Conservation (phyloP, 2,329 filamentous ascomycete species). For the Cordyceps fumosorosea region DNA sequence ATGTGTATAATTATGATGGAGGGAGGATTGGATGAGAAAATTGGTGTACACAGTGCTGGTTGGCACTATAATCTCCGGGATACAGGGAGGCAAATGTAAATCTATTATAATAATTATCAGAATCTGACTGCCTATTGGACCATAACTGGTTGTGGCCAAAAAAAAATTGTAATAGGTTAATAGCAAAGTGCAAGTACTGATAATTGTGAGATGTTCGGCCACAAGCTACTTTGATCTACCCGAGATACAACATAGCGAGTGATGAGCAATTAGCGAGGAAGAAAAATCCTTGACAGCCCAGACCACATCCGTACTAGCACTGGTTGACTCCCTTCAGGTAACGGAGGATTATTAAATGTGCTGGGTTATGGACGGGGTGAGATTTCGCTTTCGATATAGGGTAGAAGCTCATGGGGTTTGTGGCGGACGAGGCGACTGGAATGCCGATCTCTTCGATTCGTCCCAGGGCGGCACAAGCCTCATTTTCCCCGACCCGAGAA, state of each 20-base stretch:
- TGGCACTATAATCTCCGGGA: not conserved
- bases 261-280: too few species aligned
- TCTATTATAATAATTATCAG: not conserved
- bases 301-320: too few species aligned
- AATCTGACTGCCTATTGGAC: too few species aligned
- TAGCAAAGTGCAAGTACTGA: too few species aligned
- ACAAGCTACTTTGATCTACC: too few species aligned
- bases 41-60: not conserved
- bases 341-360: not conserved
- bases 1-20: not conserved
- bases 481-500: not conserved
- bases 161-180: too few species aligned
- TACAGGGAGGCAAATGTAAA: not conserved
- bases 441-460: conserved; percentile 2
- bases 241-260: too few species aligned
- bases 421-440: not conserved
- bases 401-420: not conserved
- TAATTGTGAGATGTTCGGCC: too few species aligned
- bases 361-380: not conserved
- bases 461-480: not conserved
- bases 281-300: too few species aligned
- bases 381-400: not conserved
- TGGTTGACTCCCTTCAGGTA: not conserved
- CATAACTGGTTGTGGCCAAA: too few species aligned
- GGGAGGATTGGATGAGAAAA: not conserved